Conservation (phyloP, 2,329 filamentous ascomycete genomes). For the Aspergillus fischeri region DNA sequence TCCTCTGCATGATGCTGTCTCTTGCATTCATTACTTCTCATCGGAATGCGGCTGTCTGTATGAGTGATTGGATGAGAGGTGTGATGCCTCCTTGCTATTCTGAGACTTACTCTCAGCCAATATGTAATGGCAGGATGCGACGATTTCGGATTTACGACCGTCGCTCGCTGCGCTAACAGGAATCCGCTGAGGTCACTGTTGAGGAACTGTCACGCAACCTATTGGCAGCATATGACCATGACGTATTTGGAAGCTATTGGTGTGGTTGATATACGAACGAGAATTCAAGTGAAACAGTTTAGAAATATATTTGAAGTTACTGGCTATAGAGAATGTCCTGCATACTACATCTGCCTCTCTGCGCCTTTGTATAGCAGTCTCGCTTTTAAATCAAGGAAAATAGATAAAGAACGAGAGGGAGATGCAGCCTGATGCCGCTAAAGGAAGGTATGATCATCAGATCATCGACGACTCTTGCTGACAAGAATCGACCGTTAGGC, state of each 20-base stretch:
- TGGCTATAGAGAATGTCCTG: not conserved
- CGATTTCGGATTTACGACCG: not conserved
- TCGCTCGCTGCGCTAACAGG: not conserved
- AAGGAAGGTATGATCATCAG: not conserved
- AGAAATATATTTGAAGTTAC: conserved; percentile 6
- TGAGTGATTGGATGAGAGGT: not conserved
- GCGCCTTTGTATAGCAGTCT: not conserved
- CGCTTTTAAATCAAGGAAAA: not conserved
- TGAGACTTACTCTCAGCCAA: not conserved
- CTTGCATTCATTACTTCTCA: not conserved
- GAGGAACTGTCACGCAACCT: not conserved
- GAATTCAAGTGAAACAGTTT: conserved; percentile 8
- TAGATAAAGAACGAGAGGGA: not conserved
- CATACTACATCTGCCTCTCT: not conserved
- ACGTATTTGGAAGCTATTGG: conserved; percentile 6
- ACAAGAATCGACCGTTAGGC: not conserved
- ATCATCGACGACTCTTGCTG: conserved; percentile 1
- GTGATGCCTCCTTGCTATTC: not conserved
- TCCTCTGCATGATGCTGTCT: not conserved
- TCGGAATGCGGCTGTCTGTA: not conserved
- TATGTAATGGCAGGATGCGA: not conserved
- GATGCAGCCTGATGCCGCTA: not conserved
- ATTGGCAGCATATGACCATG: not conserved
- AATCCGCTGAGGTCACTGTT: not conserved
- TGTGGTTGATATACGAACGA: conserved; percentile 6